These are phyloP conservation scores for Pseudogymnoascus sp. DNA, from an alignment of 2,329 filamentous ascomycete genomes.

Conservation along the genomic window DNA sequence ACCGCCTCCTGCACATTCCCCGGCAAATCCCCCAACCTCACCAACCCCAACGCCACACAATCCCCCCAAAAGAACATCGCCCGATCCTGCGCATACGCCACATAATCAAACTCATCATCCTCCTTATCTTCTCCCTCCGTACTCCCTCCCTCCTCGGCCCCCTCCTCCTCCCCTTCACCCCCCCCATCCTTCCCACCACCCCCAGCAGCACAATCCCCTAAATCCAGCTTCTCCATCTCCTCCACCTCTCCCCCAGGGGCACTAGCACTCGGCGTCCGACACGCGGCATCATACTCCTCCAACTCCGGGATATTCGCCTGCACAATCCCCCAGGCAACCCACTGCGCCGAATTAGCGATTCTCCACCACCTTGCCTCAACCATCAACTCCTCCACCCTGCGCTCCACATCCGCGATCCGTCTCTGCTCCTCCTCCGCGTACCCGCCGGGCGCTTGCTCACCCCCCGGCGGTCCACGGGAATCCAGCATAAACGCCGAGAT, in stretches of 20 bases:
- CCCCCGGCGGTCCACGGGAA: slow-evolving; percentile 45
- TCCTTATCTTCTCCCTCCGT: slow-evolving; percentile 20
- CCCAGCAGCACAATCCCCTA: slow-evolving; percentile 13
- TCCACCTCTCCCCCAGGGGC: background rate
- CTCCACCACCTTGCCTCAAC: slow-evolving; percentile 80
- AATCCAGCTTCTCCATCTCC: slow-evolving; percentile 16
- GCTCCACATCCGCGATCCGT: slow-evolving; percentile 55
- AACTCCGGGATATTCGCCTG: slow-evolving; percentile 81
- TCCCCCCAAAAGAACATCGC: slow-evolving; percentile 95
- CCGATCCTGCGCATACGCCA: slow-evolving; percentile 82
- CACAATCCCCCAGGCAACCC: slow-evolving; percentile 94
- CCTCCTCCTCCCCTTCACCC: slow-evolving; percentile 14
- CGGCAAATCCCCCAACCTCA: slow-evolving; percentile 68
- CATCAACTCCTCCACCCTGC: slow-evolving; percentile 60
- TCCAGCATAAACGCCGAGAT: slow-evolving; percentile 66
- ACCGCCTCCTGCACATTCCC: slow-evolving; percentile 52
- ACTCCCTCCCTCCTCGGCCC: slow-evolving; percentile 12
- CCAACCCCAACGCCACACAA: slow-evolving; percentile 65
- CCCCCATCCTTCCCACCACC: background rate
- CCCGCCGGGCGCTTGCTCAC: slow-evolving; percentile 18
- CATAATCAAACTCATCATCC: slow-evolving; percentile 82
- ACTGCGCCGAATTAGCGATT: slow-evolving; percentile 76
- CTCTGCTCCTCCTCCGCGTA: slow-evolving; percentile 48
- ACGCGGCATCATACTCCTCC: slow-evolving; percentile 39
- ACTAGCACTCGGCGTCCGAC: background rate